These are phyloP conservation scores for Saturnispora diversa DNA, from an alignment of 805 yeast species.

Conservation along the genomic window DNA sequence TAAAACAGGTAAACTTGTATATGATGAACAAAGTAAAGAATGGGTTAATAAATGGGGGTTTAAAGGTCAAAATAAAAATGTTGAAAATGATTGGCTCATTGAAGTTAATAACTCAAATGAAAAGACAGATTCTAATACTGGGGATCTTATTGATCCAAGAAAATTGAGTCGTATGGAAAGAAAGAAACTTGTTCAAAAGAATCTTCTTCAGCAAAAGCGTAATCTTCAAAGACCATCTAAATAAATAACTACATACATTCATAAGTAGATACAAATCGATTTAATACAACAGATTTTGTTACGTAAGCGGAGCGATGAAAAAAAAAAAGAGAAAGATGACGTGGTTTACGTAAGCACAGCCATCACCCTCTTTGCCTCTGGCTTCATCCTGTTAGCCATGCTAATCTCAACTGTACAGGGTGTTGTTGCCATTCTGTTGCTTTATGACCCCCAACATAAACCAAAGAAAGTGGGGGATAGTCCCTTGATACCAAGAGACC, in stretches of 20 bases:
- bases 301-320: too few species aligned
- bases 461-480: constrained; percentile 19
- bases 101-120: constrained; percentile 67
- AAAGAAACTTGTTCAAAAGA: constrained; percentile 76
- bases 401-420: constrained; percentile 6
- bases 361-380: too few species aligned
- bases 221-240: constrained; percentile 30
- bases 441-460: constrained; percentile 20
- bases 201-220: constrained; percentile 75
- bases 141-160: constrained; percentile 76
- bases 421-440: constrained; percentile 17
- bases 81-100: constrained; percentile 91
- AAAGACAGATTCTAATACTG: constrained; percentile 32
- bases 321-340: too few species aligned
- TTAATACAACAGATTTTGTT: too few species aligned
- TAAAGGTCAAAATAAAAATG: constrained; percentile 80
- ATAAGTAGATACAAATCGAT: too few species aligned
- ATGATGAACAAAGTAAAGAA: constrained; percentile 80
- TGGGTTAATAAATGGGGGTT: constrained; percentile 99
- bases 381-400: too few species aligned
- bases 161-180: constrained; percentile 73
- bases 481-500: constrained; percentile 16
- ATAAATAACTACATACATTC: neutral
- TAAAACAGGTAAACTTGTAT: constrained; percentile 81
- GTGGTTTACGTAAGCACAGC: too few species aligned